Evolutionary conservation across 2,329 filamentous ascomycete genomes (phyloP).

Genomic region (Blastomyces emzantsi): DNA sequence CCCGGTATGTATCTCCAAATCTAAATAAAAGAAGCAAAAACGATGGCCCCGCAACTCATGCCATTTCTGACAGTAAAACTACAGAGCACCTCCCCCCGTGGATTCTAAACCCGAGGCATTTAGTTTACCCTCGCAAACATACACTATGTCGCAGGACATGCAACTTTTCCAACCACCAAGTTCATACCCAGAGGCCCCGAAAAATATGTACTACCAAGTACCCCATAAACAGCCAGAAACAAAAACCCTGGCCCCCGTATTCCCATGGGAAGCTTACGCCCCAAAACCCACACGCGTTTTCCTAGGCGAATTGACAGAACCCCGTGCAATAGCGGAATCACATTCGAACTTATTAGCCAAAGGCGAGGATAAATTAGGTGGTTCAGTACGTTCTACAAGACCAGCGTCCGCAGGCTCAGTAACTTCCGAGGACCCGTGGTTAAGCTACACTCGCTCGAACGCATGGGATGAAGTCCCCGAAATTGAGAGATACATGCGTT

Average conservation of each 20-base stretch:
- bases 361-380: not conserved
- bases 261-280: conserved; percentile 77
- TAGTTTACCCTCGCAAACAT: conserved; percentile 69
- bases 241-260: conserved; percentile 59
- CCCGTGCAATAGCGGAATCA: conserved; percentile 5
- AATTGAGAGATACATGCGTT: conserved; percentile 79
- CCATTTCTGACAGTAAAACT: conserved; percentile 18
- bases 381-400: conserved; percentile 12
- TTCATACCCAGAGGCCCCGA: conserved; percentile 73
- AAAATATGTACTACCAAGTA: conserved; percentile 80
- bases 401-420: conserved; percentile 14
- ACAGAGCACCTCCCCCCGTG: conserved; percentile 51
- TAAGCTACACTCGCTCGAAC: conserved; percentile 65
- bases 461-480: conserved; percentile 89
- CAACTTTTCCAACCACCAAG: conserved; percentile 67
- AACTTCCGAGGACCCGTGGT: conserved; percentile 55
- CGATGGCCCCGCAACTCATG: not conserved
- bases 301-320: conserved; percentile 23
- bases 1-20: conserved; percentile 38
- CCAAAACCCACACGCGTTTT: conserved; percentile 49
- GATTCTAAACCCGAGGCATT: conserved; percentile 74
- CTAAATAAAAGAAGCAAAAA: not conserved
- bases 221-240: conserved; percentile 51
- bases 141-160: conserved; percentile 72
- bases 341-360: conserved; percentile 6